phyloP scores from a whole-genome alignment of 805 yeast genomes.

The Scheffersomyces coipomensis region DNA sequence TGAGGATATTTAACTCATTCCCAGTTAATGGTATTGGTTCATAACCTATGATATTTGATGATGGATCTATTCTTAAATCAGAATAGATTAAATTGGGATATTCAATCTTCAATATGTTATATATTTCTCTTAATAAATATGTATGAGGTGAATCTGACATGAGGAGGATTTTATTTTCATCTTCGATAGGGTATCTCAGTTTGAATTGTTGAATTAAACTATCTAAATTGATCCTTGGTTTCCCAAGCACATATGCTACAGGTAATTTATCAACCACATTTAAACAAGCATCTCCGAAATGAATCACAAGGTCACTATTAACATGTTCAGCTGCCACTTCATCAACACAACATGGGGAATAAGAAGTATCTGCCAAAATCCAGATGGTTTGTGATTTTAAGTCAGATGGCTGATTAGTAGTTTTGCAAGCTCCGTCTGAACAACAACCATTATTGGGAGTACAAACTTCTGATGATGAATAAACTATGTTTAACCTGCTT shows the following conservation, averaged over 20 bases:
- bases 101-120: constrained; percentile 23
- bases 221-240: constrained; percentile 51
- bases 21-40: constrained; percentile 13
- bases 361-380: constrained; percentile 93
- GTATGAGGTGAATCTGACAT: constrained; percentile 79
- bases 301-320: constrained; percentile 77
- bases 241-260: constrained; percentile 78
- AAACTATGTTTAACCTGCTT: constrained; percentile 18
- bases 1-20: constrained; percentile 5
- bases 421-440: not conserved
- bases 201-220: constrained; percentile 38
- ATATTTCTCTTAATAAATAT: constrained; percentile 39
- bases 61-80: constrained; percentile 26
- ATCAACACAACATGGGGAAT: constrained; percentile 93
- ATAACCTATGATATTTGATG: constrained; percentile 42
- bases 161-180: constrained; percentile 47
- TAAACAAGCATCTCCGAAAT: constrained; percentile 93
- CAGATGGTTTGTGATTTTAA: constrained; percentile 33
- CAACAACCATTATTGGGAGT: not conserved
- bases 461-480: not conserved
- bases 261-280: constrained; percentile 73
- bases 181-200: constrained; percentile 34
- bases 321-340: constrained; percentile 97
- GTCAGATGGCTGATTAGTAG: not conserved
- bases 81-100: constrained; percentile 32